phyloP scores from a whole-genome alignment of 169 alveolate genomes.

The Plasmodium cynomolgi region DNA sequence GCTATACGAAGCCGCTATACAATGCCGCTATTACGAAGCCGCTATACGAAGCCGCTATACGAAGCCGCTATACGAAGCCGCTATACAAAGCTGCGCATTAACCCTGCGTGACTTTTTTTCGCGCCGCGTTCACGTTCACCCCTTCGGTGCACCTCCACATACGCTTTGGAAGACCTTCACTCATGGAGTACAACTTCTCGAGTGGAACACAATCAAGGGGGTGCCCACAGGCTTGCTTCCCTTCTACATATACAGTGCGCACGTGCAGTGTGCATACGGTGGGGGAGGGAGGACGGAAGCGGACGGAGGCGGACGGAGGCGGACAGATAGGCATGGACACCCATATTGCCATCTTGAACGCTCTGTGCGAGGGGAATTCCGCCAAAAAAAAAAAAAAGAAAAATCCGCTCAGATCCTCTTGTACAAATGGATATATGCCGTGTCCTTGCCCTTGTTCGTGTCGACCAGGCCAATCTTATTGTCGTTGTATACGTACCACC shows the following conservation, averaged over 20 bases:
- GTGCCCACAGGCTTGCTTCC: background rate
- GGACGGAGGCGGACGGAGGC: background rate
- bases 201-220: background rate
- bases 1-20: too few species aligned
- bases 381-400: background rate
- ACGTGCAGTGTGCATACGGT: background rate
- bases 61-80: background rate
- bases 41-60: too few species aligned
- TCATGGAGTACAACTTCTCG: background rate
- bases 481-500: constrained; percentile 69
- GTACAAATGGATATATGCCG: constrained; percentile 55
- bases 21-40: too few species aligned
- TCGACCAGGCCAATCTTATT: constrained; percentile 43
- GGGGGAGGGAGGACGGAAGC: background rate
- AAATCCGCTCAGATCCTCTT: constrained; percentile 22
- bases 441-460: constrained; percentile 44
- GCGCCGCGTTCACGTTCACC: background rate
- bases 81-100: background rate
- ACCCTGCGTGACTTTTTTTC: background rate
- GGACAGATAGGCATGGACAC: background rate
- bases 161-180: background rate
- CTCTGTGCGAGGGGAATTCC: background rate
- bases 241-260: background rate
- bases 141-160: background rate
- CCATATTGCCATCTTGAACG: background rate